Conservation (phyloP, 1,139 yeast genomes). For the Suhomyces wounanorum region DNA sequence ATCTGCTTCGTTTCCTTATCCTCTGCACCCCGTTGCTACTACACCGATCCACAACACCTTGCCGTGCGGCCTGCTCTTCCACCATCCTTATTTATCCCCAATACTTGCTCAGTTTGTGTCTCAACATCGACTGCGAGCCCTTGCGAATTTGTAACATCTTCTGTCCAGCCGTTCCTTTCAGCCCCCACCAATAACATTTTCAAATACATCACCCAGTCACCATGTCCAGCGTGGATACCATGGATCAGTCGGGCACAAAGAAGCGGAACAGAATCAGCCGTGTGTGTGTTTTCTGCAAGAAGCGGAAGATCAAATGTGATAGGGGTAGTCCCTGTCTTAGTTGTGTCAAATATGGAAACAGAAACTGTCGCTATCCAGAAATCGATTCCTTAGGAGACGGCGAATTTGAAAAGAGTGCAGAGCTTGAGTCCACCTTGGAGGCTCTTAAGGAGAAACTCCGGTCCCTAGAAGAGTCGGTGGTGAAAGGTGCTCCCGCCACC, state of each 20-base stretch:
- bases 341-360: constrained; percentile 36
- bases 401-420: constrained; percentile 5
- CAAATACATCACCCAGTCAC: background rate
- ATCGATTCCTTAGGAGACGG: constrained; percentile 3
- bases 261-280: constrained; percentile 38
- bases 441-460: constrained; percentile 21
- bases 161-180: constrained; percentile 3
- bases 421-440: constrained; percentile 6
- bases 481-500: background rate
- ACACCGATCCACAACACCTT: too few species aligned
- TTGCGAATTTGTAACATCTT: background rate
- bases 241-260: constrained; percentile 3
- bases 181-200: constrained; percentile 1
- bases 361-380: constrained; percentile 24
- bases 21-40: background rate
- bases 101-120: background rate
- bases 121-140: constrained; percentile 1
- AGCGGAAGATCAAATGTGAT: constrained; percentile 47
- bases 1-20: background rate
- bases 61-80: background rate
- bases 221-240: constrained; percentile 4
- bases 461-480: constrained; percentile 15
- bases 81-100: background rate
- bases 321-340: constrained; percentile 44
- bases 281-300: constrained; percentile 45